Evolutionary conservation across 495 filamentous ascomycete genomes (phyloP), one percentile per base, ranked within the genome.

Genomic region (Annulohypoxylon stygium): DNA sequence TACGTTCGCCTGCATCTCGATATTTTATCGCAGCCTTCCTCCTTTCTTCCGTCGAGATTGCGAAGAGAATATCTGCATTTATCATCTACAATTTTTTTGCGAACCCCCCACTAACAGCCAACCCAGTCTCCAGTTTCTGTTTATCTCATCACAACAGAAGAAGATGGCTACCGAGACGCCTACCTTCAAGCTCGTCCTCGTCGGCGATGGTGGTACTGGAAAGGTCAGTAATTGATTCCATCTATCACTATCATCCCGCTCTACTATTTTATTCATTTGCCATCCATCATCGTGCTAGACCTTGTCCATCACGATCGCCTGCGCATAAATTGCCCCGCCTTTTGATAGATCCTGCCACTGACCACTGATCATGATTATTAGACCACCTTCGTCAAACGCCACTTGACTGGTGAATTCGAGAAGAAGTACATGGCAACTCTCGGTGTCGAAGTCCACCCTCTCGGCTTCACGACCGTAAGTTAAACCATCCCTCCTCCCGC

Each of bases 381-480:
- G 97, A 99, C 97, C 81, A 99, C 97, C 81, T 99, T 99, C 88
- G 97, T 99, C 87, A 99, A 98, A 91, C 97, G 97, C 78, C 97
- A 99, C 84, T 86, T 98, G 88, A 98, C 97, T 81, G 97, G 97
- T 74, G 97, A 99, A 82, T 99, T 99, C 81, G 97, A 99, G 89
- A 99, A 99, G 91, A 99, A 98, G 87, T 99, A 99, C 85, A 98
- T 99, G 83, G 97, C 97, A 71, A 99, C 97, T 65, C 91, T 99
- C 67, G 97, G 97, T 92, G 97, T 99, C 77, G 97, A 99, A 82
- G 97, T 99, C 75, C 97, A 99, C 86, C 93, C 94, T 80, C 91
- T 97, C 69, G 90, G 88, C 76, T 97, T 97, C 89, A 93, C 89
- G 77, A 97, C 94, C 78, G 93, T 97, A 93, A 85, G 92, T 88